A percentile compares a stretch with the other conserved stretches of the same genome.
Evolutionary conservation across 768 basidiomycete genomes (phyloP).

Genomic region (Auricularia cornea): DNA sequence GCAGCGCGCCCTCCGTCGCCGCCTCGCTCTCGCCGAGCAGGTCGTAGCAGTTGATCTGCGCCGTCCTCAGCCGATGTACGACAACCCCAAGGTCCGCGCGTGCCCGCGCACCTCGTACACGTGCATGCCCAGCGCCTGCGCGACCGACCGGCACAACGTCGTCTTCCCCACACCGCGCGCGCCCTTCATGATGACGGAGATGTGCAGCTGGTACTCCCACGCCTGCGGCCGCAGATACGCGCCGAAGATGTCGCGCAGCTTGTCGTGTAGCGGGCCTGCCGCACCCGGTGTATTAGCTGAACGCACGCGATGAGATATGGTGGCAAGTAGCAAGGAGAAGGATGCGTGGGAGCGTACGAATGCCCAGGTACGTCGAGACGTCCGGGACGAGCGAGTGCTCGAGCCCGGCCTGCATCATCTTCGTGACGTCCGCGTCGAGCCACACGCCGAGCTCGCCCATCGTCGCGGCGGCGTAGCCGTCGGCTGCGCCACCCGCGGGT

Average conservation of each 20-base stretch:
- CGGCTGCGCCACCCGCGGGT: slow-evolving; percentile 18
- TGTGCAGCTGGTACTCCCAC: slow-evolving; percentile 49
- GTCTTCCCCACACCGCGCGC: slow-evolving; percentile 76
- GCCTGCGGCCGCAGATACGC: slow-evolving; percentile 52
- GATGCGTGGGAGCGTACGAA: slow-evolving; percentile 33
- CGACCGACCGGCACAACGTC: slow-evolving; percentile 38
- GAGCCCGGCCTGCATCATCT: slow-evolving; percentile 70
- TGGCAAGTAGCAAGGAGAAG: neutral
- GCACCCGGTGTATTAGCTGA: too few relatives aligned
- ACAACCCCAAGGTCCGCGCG: neutral
- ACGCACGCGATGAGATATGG: too few relatives aligned
- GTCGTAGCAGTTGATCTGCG: slow-evolving; percentile 80
- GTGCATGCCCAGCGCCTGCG: slow-evolving; percentile 11
- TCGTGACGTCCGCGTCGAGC: slow-evolving; percentile 65
- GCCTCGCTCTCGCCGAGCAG: slow-evolving; percentile 67
- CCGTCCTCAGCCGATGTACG: neutral
- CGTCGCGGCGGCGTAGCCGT: slow-evolving; percentile 46
- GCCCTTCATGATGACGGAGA: slow-evolving; percentile 74
- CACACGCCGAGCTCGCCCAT: slow-evolving; percentile 77
- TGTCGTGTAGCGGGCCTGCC: slow-evolving; percentile 12
- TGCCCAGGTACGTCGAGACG: slow-evolving; percentile 36
- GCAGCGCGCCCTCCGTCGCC: slow-evolving; percentile 66
- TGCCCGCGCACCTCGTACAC: slow-evolving; percentile 5
- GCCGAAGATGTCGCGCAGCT: slow-evolving; percentile 48
- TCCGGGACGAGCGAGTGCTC: slow-evolving; percentile 59